phyloP scores from a whole-genome alignment of 2,329 filamentous ascomycete genomes.

The Chrysosporium keratinophilum region DNA sequence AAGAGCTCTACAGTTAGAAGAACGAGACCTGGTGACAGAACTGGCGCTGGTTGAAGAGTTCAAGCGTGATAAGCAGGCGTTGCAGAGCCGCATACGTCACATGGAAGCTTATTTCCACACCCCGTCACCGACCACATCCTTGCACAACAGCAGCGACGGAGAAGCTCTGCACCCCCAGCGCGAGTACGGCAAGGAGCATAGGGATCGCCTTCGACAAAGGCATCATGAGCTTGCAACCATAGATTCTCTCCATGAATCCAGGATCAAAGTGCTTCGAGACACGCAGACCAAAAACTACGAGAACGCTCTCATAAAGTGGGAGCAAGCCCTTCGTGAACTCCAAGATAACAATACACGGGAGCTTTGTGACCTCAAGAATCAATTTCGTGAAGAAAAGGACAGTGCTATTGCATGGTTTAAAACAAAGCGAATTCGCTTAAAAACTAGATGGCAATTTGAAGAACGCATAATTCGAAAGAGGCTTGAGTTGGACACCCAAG shows the following conservation, averaged over 20 bases:
- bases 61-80: slow-evolving; percentile 34
- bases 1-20: slow-evolving; percentile 31
- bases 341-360: slow-evolving; percentile 26
- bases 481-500: slow-evolving; percentile 29
- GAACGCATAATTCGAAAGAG: slow-evolving; percentile 34
- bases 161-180: slow-evolving; percentile 20
- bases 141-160: slow-evolving; percentile 19
- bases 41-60: slow-evolving; percentile 38
- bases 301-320: slow-evolving; percentile 32
- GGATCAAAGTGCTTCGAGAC: slow-evolving; percentile 39
- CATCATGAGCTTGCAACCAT: slow-evolving; percentile 36
- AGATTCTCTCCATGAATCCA: slow-evolving; percentile 35
- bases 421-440: slow-evolving; percentile 26
- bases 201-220: slow-evolving; percentile 36
- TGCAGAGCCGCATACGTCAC: slow-evolving; percentile 37
- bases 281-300: slow-evolving; percentile 36
- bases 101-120: slow-evolving; percentile 40
- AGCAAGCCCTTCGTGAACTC: slow-evolving; percentile 29
- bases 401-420: slow-evolving; percentile 26
- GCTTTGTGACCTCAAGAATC: slow-evolving; percentile 27
- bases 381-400: slow-evolving; percentile 28
- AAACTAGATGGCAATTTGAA: slow-evolving; percentile 34
- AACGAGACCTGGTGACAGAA: slow-evolving; percentile 36
- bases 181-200: slow-evolving; percentile 33
- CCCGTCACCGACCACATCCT: slow-evolving; percentile 22